Percentiles rank a stretch among this genome's conserved stretches.
Conservation (phyloP, 352 stramenopile genomes). For the Blastocystis sp. region DNA sequence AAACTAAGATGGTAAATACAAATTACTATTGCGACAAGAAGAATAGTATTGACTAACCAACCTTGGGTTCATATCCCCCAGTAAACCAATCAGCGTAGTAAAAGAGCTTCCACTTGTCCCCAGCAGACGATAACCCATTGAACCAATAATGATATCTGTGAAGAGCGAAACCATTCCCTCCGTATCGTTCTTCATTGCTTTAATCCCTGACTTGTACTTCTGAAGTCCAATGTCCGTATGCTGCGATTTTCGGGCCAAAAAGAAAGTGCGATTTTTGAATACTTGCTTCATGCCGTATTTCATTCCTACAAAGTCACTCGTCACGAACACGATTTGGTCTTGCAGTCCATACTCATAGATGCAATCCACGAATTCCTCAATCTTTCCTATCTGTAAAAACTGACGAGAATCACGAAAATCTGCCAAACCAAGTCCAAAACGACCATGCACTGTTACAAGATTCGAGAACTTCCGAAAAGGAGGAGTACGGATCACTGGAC, state of each 20-base stretch:
- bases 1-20: not conserved
- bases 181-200: no score
- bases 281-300: not conserved
- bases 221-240: not conserved
- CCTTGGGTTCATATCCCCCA: not conserved
- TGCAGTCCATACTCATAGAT: not conserved
- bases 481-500: not conserved
- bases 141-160: not conserved
- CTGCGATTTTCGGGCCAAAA: not conserved
- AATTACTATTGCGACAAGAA: not conserved
- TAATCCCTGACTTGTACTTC: not conserved
- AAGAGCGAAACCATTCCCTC: not conserved
- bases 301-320: not conserved
- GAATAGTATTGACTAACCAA: not conserved
- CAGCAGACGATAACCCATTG: not conserved
- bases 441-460: conserved; percentile 5
- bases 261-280: not conserved
- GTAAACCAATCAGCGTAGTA: not conserved
- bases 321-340: not conserved
- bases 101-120: not conserved
- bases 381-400: not conserved
- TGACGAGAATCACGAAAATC: not conserved
- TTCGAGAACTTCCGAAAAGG: not conserved
- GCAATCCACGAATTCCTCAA: not conserved
- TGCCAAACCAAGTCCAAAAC: not conserved